Conservation (phyloP, 1,284 basidiomycete species). For the Wolfiporia cocos region DNA sequence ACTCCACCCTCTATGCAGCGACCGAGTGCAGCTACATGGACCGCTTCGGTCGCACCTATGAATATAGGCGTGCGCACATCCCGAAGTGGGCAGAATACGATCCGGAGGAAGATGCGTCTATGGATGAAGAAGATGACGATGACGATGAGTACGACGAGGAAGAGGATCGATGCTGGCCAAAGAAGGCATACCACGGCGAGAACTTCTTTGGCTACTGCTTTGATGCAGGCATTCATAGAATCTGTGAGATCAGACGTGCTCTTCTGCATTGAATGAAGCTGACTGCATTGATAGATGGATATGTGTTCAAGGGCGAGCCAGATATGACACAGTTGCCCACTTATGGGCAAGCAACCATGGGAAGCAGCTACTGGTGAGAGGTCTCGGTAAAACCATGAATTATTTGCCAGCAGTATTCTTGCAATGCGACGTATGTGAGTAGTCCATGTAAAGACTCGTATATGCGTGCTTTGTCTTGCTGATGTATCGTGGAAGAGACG, state of each 20-base stretch:
- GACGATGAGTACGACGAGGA: conserved; percentile 13
- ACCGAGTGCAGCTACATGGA: conserved; percentile 30
- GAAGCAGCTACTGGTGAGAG: too few species aligned
- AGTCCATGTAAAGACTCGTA: too few species aligned
- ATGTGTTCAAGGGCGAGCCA: too few species aligned
- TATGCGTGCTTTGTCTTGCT: too few species aligned
- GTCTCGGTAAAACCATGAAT: too few species aligned
- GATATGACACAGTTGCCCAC: too few species aligned
- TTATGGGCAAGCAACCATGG: too few species aligned
- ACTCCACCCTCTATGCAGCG: conserved; percentile 28
- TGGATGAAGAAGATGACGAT: conserved; percentile 8
- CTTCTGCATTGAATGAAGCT: too few species aligned
- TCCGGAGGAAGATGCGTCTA: neutral
- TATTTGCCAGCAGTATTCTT: too few species aligned
- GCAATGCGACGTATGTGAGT: too few species aligned
- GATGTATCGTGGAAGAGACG: neutral
- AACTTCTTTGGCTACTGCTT: conserved; percentile 30
- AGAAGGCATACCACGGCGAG: conserved; percentile 28
- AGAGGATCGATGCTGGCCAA: conserved; percentile 27
- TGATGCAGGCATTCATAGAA: conserved; percentile 28
- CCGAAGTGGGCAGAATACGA: conserved; percentile 12
- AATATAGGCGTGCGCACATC: conserved; percentile 24
- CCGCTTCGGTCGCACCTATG: conserved; percentile 23
- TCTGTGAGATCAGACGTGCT: too few species aligned
- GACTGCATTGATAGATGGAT: too few species aligned